Evolutionary conservation across 2,329 filamentous ascomycete genomes (phyloP), one percentile per base, ranked within the genome.

Genomic region (Trichophyton simii): DNA sequence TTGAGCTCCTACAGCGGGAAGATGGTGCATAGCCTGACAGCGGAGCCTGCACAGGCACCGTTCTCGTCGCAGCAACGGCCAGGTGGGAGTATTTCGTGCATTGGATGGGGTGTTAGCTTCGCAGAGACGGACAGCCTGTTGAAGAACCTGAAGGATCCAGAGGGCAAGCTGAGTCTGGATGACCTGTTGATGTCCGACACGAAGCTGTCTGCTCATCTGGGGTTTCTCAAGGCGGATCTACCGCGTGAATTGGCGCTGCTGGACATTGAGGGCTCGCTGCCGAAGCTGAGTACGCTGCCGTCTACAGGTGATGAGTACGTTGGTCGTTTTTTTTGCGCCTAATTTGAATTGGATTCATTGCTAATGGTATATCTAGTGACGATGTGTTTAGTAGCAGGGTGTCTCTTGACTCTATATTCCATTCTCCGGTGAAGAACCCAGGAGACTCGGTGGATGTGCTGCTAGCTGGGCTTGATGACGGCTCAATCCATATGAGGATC

Each of bases 1-100:
- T 82, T 92, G 71, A 88, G 87, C 63, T 76, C 90, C 22, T 90
- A 94, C 72, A 91, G 84, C 67, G 88, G 85, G 72, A 95, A 92
- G 74, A 83, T 87, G 11, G 84, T 91, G 20, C 87, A 94, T 71
- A 83, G 87, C 68, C 86, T 89, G 68, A 58, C 18, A 5, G 55
- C 36, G 6, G 18, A 41, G 20, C 22, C 31, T 8, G 28, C 55
- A 8, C 50, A 52, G 71, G 71, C 52, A 75, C 66, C 66, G 79
- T 83, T 65, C 77, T 76, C n/a, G 78, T 79, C 62, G 80, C 83
- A 62, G 78, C 38, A 58, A 20, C 9, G 18, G 25, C 42, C 48
- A 67, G 63, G 46, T 63, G 61, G 67, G 22, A 71, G 69, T 46
- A 71, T 81, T 11, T 76, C 72, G 25, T 81, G 77, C 64, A 69